Evolutionary conservation across 805 yeast genomes (phyloP), one percentile per base, ranked within the genome.

Genomic region (Saccharomyces eubayanus): DNA sequence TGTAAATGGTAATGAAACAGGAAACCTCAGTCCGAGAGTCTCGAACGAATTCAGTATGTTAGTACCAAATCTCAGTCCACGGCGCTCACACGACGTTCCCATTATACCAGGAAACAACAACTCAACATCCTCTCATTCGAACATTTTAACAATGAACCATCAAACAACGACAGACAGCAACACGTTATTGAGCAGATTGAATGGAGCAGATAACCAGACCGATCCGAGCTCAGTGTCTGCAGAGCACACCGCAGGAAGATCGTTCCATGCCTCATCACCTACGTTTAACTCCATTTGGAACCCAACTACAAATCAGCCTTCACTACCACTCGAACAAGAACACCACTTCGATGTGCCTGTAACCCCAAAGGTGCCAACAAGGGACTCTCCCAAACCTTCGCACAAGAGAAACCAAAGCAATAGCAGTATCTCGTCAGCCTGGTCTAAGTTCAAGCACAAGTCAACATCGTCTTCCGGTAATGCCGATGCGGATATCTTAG

Each of bases 201-300:
- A 28, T 6, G 30, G 30, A 28, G 30, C 11, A 28, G 30, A 10
- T 28, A 6, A 28, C 30, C 30, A 28, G 11, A 10, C 30, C 11
- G 30, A 28, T 11, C 31, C 14, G 29, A 40, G 30, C 20, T n/a
- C 50, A 9, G 43, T 41, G 4, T 21, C 47, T 12, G 28, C 28
- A 4, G 53, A 51, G 11, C 21, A 21, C 6, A 31, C 20, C 14
- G 20, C 24, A 31, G 21, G 20, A 47, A 50, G 20, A 10, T 47
- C 29, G 27, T 36, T 47, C 43, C 52, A 51, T 30, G 61, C 63
- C 49, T 60, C 55, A 29, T 57, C 70, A 2, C 62, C 67, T 43
- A 57, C 62, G 12, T 65, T 64, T 40, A 64, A 60, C 51, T 60
- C 58, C 53, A 57, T 64, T 28, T 66, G 70, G 70, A 63, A 63